phyloP scores from a whole-genome alignment of 2,329 filamentous ascomycete genomes.

The Hyphodiscus sp. region DNA sequence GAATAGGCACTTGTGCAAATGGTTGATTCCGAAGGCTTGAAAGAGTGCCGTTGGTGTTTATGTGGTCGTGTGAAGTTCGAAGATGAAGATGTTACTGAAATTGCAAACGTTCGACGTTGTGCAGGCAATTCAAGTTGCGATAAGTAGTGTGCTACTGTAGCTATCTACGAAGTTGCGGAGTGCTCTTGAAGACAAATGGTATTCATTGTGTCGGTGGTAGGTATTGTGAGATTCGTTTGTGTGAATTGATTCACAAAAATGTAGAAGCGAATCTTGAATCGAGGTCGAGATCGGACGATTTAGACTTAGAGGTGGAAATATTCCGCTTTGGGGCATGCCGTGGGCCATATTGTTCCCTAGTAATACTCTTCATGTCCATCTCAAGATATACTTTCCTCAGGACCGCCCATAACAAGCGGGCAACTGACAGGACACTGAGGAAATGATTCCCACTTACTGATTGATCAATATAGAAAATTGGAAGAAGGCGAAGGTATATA shows the following conservation, averaged over 20 bases:
- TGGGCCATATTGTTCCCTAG: background rate
- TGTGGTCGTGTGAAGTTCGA: background rate
- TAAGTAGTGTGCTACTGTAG: background rate
- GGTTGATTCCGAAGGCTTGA: too few species aligned
- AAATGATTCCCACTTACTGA: background rate
- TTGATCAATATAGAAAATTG: background rate
- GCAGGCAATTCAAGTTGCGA: background rate
- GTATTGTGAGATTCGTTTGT: background rate
- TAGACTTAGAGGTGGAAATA: background rate
- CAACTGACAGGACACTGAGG: background rate
- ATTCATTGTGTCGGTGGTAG: background rate
- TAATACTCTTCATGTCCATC: background rate
- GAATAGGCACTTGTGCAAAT: background rate
- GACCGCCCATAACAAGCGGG: background rate
- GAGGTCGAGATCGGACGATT: background rate
- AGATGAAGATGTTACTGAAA: background rate
- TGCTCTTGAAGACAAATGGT: background rate
- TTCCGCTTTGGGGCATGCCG: background rate
- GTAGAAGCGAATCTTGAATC: background rate
- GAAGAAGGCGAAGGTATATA: background rate
- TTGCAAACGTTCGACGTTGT: background rate
- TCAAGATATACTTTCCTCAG: background rate
- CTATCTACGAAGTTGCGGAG: background rate
- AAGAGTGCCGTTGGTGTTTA: too few species aligned
- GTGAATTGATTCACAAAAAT: background rate